Conservation (phyloP, 176 grass and related monocot species). For the Lolium perenne region DNA sequence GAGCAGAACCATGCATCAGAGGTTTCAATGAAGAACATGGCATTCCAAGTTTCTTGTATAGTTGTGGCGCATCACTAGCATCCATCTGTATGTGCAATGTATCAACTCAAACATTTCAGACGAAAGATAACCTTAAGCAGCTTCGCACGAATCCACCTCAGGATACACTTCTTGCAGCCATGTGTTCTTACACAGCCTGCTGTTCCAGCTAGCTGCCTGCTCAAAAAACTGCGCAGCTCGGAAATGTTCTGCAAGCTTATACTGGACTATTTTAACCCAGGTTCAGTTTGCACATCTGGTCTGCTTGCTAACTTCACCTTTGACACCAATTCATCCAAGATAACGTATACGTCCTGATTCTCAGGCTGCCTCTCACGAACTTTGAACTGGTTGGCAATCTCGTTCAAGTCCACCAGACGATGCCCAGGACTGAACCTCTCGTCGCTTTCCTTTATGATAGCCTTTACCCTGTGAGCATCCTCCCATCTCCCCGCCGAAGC, state of each 20-base stretch:
- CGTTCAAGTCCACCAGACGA: conserved; percentile 64
- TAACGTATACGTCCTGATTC: conserved; percentile 56
- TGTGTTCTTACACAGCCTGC: not conserved
- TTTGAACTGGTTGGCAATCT: conserved; percentile 51
- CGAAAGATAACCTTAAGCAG: not conserved
- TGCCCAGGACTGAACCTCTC: conserved; percentile 57
- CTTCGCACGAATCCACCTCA: not conserved
- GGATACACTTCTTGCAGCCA: not conserved
- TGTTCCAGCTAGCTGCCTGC: not conserved
- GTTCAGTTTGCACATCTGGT: not conserved
- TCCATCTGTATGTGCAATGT: not conserved
- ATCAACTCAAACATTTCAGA: conserved; percentile 10
- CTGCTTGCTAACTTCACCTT: conserved; percentile 17
- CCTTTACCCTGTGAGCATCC: conserved; percentile 63
- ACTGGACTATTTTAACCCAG: conserved; percentile 5
- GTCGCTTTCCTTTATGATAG: conserved; percentile 50
- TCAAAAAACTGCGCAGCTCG: not conserved
- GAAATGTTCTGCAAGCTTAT: not conserved
- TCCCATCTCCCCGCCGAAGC: conserved; percentile 67
- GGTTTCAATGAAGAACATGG: not conserved
- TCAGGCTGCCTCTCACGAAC: conserved; percentile 47
- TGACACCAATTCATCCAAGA: conserved; percentile 58
- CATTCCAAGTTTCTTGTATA: not conserved
- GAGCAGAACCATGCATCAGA: not conserved
- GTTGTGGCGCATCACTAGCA: not conserved